Evolutionary conservation across 2,329 filamentous ascomycete species (phyloP), one percentile per base, ranked within the genome.

Genomic region (Pseudogymnoascus sp.): DNA sequence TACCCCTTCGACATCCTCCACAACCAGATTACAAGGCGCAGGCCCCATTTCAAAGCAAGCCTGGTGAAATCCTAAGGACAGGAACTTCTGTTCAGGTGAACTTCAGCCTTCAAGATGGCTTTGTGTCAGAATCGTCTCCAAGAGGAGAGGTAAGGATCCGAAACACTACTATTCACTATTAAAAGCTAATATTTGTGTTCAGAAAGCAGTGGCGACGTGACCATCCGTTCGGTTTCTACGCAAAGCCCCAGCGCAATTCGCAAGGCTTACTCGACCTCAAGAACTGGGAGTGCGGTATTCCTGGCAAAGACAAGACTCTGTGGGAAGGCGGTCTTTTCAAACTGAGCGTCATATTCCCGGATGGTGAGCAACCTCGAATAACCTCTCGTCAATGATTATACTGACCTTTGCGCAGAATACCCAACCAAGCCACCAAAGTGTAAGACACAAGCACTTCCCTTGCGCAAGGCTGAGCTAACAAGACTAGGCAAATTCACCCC

Each of bases 261-360:
- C 83, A 91, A 69, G 93, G 92, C 63, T 86, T 91, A 1, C 83
- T 97, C 62, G 95, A 99, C 73, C 82, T 99, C 67, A 96, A 97
- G 82, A 85, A 87, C 68, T 99, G 95, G 95, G 93, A 97, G 71
- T 97, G 95, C 72, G 93, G 93, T 47, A 90, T 99, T 47, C 95
- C 95, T 3, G 95, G 96, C 72, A 97, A 96, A 75, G 88, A 96
- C 65, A 95, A 96, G 80, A 99, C 96, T 0, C 87, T 97, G 21
- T 99, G 95, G 95, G 93, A 96, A 73, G 93, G 93, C n/a, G 95
- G 95, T 1, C 79, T 97, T 10, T 97, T 97, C 80, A 99, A 97
- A 80, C 80, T 99, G 65, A 91, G 89, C 64, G 89, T 99, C 71
- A 86, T 84, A 10, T 99, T 99, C 71, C 95, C 96, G 0, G 95